phyloP scores from a whole-genome alignment of 2,329 filamentous ascomycete species.

The Fusarium sp. region DNA sequence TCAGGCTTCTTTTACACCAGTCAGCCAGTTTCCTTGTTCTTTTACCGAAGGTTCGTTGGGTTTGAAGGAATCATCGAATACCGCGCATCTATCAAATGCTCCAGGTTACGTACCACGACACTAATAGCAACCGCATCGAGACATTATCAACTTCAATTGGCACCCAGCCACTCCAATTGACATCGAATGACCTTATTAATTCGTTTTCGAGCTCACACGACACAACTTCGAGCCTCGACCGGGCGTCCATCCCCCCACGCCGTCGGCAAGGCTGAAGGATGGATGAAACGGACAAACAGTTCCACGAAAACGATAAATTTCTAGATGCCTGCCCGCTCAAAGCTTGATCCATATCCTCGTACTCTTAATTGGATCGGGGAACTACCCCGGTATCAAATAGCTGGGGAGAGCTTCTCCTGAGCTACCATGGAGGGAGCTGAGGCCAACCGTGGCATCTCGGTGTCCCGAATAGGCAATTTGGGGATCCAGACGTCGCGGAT shows the following conservation, averaged over 20 bases:
- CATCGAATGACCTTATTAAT: neutral
- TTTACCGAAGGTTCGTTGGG: too few species aligned
- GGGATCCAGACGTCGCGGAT: constrained; percentile 31
- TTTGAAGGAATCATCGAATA: neutral
- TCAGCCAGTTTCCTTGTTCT: too few species aligned
- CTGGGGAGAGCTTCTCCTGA: constrained; percentile 41
- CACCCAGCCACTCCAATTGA: neutral
- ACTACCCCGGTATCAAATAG: constrained; percentile 14
- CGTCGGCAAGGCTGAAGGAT: constrained; percentile 35
- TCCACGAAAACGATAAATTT: constrained; percentile 3
- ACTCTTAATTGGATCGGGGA: constrained; percentile 41
- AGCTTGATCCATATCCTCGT: constrained; percentile 6
- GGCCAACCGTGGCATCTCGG: constrained; percentile 36
- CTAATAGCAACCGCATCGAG: neutral
- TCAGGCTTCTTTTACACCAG: neutral
- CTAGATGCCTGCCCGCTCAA: constrained; percentile 22
- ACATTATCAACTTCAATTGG: neutral
- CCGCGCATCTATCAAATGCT: neutral
- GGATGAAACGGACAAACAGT: constrained; percentile 6
- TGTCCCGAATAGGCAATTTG: constrained; percentile 41
- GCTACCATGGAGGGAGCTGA: constrained; percentile 30
- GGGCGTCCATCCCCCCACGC: constrained; percentile 1
- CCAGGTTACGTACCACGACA: neutral
- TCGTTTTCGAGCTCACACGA: neutral
- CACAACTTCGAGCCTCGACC: constrained; percentile 2